Base-by-base conservation (phyloP, 176 grass and related monocot genomes). In the Lolium rigidum region DNA sequence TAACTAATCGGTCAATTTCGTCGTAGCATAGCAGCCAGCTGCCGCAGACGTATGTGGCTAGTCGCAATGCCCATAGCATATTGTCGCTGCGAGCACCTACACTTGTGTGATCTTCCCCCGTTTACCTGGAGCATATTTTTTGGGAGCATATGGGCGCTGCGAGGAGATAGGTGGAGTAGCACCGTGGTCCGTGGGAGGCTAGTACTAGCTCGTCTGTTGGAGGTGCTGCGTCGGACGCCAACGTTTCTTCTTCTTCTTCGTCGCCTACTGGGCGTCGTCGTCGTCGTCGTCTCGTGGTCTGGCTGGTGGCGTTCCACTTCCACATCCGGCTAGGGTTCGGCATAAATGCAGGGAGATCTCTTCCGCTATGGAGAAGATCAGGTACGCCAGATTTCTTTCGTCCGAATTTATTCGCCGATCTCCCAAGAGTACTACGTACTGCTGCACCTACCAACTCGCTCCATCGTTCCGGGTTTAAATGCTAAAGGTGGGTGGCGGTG, bases 371-470 rank as follows among this genome's bases (percentile, higher is more conserved):
- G 28, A 31, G 47, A 3, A 49, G 46, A 58, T 82, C 3, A 6
- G 54, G 86, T 70, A 67, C 50, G 16, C 4, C 26, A 22, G 81
- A 52, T 80, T 39, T 12, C 38, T 6, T 77, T 22, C 64, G 22
- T 56, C 41, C 66, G 56, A 14, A 78, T 84, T 81, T 65, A 85
- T 89, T 81, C 69, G 65, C 69, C 28, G 39, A 62, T 61, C 76
- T 85, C 74, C 75, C 55, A 67, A 31, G 28, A 35, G 1, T 1
- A 31, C 2, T 2, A 31, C 1, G 4, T 7, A 20, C 22, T 14
- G 10, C 10, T 26, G n/a, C 28, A 31, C 2, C 21, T 25, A 69
- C 87, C 21, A 56, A 65, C n/a, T 64, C n/a, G n/a, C n/a, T n/a
- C n/a, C n/a, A n/a, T n/a, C n/a, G n/a, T n/a, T n/a, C n/a, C n/a